These are phyloP conservation scores for Theobroma cacao DNA, from an alignment of 345 rosid genomes.

Conservation along the genomic window DNA sequence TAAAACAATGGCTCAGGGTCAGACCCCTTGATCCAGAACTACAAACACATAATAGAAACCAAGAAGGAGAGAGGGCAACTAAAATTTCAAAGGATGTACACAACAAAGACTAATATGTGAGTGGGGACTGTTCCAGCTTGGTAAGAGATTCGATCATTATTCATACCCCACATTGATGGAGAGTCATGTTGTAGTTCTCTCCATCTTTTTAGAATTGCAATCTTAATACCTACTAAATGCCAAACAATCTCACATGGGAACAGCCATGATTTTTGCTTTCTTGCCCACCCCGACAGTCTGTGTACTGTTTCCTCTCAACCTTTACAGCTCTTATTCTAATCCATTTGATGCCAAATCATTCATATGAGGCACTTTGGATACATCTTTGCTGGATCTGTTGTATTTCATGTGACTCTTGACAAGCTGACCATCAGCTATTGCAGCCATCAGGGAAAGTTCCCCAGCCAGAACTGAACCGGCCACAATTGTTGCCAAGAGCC, in stretches of 20 bases:
- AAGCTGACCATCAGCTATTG: conserved; percentile 21
- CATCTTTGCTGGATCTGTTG: conserved; percentile 16
- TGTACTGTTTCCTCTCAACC: neutral
- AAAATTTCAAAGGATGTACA: neutral
- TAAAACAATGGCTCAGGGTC: neutral
- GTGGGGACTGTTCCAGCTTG: neutral
- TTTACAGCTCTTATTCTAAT: neutral
- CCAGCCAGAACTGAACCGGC: conserved; percentile 54
- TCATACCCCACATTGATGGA: neutral
- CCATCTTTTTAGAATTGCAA: neutral
- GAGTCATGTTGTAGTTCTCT: neutral
- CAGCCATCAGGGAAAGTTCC: conserved; percentile 58
- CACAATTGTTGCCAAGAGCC: conserved; percentile 44
- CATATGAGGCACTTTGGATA: neutral
- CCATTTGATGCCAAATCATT: neutral
- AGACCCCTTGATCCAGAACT: neutral
- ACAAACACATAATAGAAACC: neutral
- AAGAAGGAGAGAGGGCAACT: neutral
- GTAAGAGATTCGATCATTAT: neutral
- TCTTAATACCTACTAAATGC: neutral
- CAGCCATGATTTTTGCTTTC: neutral
- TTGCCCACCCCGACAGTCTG: neutral
- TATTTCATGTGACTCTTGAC: conserved; percentile 23
- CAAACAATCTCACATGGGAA: too few species aligned
- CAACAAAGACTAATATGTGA: neutral